These are phyloP conservation scores for Populus trichocarpa DNA, from an alignment of 441 rosid genomes.

Conservation along the genomic window DNA sequence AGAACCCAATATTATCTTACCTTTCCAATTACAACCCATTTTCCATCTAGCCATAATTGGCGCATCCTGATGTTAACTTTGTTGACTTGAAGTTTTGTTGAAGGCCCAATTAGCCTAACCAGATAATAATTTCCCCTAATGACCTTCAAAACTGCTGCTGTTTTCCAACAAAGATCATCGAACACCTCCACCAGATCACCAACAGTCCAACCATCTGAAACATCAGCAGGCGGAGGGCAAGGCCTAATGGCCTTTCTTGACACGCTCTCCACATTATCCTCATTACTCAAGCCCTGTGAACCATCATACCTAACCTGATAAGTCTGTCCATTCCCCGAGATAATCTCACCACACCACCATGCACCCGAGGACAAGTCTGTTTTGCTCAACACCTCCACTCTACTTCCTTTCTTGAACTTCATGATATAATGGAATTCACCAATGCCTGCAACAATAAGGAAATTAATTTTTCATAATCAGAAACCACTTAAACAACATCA, in stretches of 20 bases:
- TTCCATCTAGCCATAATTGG: slow-evolving; percentile 55
- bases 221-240: slow-evolving; percentile 45
- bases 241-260: slow-evolving; percentile 60
- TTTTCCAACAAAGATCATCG: slow-evolving; percentile 53
- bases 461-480: not conserved
- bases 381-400: slow-evolving; percentile 60
- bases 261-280: slow-evolving; percentile 35
- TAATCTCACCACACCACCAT: slow-evolving; percentile 58
- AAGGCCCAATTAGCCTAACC: slow-evolving; percentile 49
- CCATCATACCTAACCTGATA: slow-evolving; percentile 40
- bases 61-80: slow-evolving; percentile 51
- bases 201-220: slow-evolving; percentile 34
- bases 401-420: slow-evolving; percentile 64
- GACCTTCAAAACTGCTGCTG: slow-evolving; percentile 44
- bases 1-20: slow-evolving; percentile 24
- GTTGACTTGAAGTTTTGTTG: slow-evolving; percentile 33
- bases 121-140: slow-evolving; percentile 31
- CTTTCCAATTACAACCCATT: slow-evolving; percentile 61
- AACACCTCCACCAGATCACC: slow-evolving; percentile 69
- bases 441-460: slow-evolving; percentile 8
- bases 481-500: not conserved
- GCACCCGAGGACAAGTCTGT: slow-evolving; percentile 44
- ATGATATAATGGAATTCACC: slow-evolving; percentile 23
- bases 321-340: slow-evolving; percentile 54
- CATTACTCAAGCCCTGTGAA: slow-evolving; percentile 9